A percentile compares a stretch with the other conserved stretches of the same genome.
Conservation (phyloP, 495 filamentous ascomycete genomes). For the Pseudotulostoma volvatum region DNA sequence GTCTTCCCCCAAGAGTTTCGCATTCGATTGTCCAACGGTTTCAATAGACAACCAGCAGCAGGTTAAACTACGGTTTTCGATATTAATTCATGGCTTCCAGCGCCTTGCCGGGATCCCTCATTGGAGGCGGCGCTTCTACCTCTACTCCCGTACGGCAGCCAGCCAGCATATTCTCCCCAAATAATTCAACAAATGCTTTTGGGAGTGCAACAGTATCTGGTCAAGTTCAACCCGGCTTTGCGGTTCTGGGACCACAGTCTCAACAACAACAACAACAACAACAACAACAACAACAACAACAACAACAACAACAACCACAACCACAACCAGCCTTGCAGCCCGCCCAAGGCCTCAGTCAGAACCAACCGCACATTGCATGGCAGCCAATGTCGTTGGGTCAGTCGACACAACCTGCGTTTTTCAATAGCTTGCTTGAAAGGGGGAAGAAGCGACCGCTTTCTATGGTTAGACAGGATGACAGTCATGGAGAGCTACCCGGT, state of each 20-base stretch:
- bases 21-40: too few species aligned
- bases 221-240: neutral
- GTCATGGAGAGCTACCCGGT: constrained; percentile 30
- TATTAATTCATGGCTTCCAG: too few species aligned
- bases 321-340: constrained; percentile 19
- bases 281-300: constrained; percentile 2
- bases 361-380: constrained; percentile 8
- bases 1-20: too few species aligned
- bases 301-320: constrained; percentile 11
- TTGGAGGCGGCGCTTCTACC: constrained; percentile 20
- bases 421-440: constrained; percentile 71
- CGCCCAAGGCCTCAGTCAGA: constrained; percentile 17
- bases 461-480: constrained; percentile 16
- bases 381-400: constrained; percentile 15
- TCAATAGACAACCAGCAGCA: too few species aligned
- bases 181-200: constrained; percentile 16
- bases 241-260: neutral
- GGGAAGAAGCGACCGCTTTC: constrained; percentile 38
- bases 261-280: constrained; percentile 13
- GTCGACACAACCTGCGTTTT: constrained; percentile 49
- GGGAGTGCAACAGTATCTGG: constrained; percentile 7
- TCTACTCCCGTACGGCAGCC: constrained; percentile 12
- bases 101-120: constrained; percentile 21
- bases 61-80: too few species aligned
- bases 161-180: constrained; percentile 20